Percentiles rank a stretch among this genome's conserved stretches.
phyloP scores from a whole-genome alignment of 208 protist genomes.

The Crithidia bombi region DNA sequence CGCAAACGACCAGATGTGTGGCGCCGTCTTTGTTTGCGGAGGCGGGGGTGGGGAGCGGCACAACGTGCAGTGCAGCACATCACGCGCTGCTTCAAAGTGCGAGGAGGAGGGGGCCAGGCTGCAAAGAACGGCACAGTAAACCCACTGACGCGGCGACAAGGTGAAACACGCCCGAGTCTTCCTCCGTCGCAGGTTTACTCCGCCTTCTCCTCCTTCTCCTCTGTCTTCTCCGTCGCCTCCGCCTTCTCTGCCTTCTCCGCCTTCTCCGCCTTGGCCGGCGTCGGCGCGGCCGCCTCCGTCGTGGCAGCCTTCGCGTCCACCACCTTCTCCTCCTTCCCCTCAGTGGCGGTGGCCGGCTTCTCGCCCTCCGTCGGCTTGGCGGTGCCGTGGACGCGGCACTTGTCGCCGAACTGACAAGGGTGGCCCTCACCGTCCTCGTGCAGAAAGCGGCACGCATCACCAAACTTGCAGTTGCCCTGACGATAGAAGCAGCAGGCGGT shows the following conservation, averaged over 20 bases:
- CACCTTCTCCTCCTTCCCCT: slow-evolving; percentile 12
- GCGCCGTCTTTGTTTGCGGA: slow-evolving; percentile 1
- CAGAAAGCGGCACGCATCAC: slow-evolving; percentile 77
- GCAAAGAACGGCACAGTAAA: slow-evolving; percentile 3
- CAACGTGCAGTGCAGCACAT: slow-evolving; percentile 6
- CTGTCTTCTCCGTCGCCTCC: slow-evolving; percentile 1
- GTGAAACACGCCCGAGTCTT: slow-evolving; percentile 13
- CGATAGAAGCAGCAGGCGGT: slow-evolving; percentile 85
- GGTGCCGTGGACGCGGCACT: slow-evolving; percentile 63
- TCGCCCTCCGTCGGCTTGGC: slow-evolving; percentile 15
- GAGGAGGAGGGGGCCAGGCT: not conserved
- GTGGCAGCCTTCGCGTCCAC: slow-evolving; percentile 6
- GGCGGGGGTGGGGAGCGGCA: slow-evolving; percentile 11
- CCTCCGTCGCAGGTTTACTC: slow-evolving; percentile 16
- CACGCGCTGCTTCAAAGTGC: not conserved
- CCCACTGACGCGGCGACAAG: slow-evolving; percentile 20
- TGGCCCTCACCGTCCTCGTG: slow-evolving; percentile 64
- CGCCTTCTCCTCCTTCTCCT: slow-evolving; percentile 14
- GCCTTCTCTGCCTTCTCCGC: slow-evolving; percentile 9
- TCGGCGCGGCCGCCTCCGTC: too few relatives aligned
- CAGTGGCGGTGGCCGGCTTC: not conserved
- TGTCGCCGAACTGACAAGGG: slow-evolving; percentile 74
- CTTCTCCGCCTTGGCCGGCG: slow-evolving; percentile 7
- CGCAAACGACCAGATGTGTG: slow-evolving; percentile 6
- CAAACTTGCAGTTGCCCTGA: slow-evolving; percentile 84